phyloP scores from a whole-genome alignment of 305 asterid genomes.

The Fraxinus albicans region DNA sequence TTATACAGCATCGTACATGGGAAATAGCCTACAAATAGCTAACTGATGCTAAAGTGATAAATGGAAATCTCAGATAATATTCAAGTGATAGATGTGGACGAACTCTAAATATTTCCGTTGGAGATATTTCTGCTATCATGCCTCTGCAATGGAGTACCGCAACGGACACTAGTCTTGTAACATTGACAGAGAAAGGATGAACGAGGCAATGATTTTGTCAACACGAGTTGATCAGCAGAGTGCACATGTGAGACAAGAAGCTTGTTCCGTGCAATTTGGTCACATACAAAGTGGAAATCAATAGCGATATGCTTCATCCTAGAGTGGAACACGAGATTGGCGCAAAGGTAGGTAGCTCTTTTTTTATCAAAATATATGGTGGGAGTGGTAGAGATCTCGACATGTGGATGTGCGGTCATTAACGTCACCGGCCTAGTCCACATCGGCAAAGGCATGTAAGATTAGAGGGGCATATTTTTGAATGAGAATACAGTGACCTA shows the following conservation, averaged over 20 bases:
- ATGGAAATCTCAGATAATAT: too few species aligned
- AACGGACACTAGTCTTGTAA: neutral
- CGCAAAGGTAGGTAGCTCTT: neutral
- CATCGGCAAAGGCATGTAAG: too few species aligned
- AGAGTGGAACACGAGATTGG: neutral
- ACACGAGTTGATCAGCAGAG: neutral
- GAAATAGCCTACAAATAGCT: too few species aligned
- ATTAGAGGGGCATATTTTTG: too few species aligned
- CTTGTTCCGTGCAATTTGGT: neutral
- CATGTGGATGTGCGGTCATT: too few species aligned
- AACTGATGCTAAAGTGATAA: too few species aligned
- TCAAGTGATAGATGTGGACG: neutral
- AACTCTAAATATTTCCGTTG: too few species aligned
- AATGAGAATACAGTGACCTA: too few species aligned
- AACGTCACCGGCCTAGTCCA: too few species aligned
- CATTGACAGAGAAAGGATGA: neutral
- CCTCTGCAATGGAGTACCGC: neutral
- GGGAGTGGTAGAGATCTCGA: neutral
- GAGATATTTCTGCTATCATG: neutral
- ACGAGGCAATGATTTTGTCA: neutral
- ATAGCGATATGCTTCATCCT: neutral
- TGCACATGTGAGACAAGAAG: neutral
- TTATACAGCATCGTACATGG: too few species aligned
- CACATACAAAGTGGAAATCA: neutral
- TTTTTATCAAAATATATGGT: neutral